Conservation (phyloP, 768 basidiomycete genomes). For the Phaeotremella fagi region DNA sequence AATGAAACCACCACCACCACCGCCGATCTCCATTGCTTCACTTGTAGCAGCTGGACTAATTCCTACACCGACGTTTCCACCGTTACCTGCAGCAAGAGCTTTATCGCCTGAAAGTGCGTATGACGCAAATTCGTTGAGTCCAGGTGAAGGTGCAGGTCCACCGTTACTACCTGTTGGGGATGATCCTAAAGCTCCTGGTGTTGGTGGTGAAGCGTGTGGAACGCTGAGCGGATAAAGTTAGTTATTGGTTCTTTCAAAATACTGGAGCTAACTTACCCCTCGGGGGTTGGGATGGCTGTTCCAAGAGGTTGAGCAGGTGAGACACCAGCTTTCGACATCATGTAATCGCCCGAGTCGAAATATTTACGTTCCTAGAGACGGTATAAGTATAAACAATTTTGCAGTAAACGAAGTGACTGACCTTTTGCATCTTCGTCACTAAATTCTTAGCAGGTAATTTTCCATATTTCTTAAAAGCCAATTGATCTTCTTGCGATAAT, state of each 20-base stretch:
- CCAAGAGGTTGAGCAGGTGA: slow-evolving; percentile 84
- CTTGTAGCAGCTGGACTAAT: slow-evolving; percentile 39
- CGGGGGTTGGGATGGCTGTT: slow-evolving; percentile 95
- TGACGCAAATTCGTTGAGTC: slow-evolving; percentile 2
- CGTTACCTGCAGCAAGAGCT: slow-evolving; percentile 3
- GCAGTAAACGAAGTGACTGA: slow-evolving; percentile 43
- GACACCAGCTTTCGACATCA: slow-evolving; percentile 87
- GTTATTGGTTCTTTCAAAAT: not conserved
- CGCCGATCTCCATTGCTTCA: slow-evolving; percentile 39
- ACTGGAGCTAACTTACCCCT: slow-evolving; percentile 63
- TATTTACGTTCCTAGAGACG: slow-evolving; percentile 84
- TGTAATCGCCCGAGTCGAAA: slow-evolving; percentile 99
- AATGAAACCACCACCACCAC: not conserved
- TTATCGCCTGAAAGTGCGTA: slow-evolving; percentile 5
- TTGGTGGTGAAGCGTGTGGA: slow-evolving; percentile 78
- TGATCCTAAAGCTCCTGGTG: slow-evolving; percentile 43
- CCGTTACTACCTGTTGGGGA: slow-evolving; percentile 23
- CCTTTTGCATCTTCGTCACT: slow-evolving; percentile 93
- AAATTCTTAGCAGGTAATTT: slow-evolving; percentile 93
- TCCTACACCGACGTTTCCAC: slow-evolving; percentile 28
- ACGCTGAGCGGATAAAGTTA: slow-evolving; percentile 56
- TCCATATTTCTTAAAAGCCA: slow-evolving; percentile 90
- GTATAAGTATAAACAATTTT: not conserved
- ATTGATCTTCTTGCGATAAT: slow-evolving; percentile 82
- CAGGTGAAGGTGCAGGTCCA: slow-evolving; percentile 5